A percentile compares a stretch with the other conserved stretches of the same genome.
phyloP scores from a whole-genome alignment of 192 early-diverging fungal genomes.

The Kickxella alabastrina region DNA sequence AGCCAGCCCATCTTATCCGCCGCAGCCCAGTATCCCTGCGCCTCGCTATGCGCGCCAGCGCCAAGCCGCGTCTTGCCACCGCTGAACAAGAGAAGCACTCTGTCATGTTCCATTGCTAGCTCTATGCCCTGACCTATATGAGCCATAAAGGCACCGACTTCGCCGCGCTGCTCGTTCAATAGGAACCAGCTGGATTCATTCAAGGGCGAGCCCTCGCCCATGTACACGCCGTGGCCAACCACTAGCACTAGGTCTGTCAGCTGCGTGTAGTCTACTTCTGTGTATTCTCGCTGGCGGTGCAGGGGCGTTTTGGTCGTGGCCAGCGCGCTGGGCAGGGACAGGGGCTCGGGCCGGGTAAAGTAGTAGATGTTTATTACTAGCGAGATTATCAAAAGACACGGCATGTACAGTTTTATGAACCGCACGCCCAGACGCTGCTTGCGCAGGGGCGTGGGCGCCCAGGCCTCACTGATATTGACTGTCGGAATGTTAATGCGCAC shows the following conservation, averaged over 20 bases:
- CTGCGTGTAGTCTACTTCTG: slow-evolving; percentile 18
- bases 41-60: slow-evolving; percentile 48
- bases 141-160: slow-evolving; percentile 47
- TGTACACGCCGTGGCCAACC: slow-evolving; percentile 47
- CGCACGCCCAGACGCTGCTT: slow-evolving; percentile 36
- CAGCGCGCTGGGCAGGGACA: slow-evolving; percentile 22
- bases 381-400: slow-evolving; percentile 32
- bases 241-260: slow-evolving; percentile 51
- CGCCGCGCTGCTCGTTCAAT: slow-evolving; percentile 36
- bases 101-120: slow-evolving; percentile 35
- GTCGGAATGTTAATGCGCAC: slow-evolving; percentile 54
- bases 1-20: slow-evolving; percentile 50
- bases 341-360: slow-evolving; percentile 44
- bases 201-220: slow-evolving; percentile 37
- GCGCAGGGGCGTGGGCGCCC: slow-evolving; percentile 47
- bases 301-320: slow-evolving; percentile 14
- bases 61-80: slow-evolving; percentile 44
- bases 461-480: slow-evolving; percentile 42
- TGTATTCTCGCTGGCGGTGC: slow-evolving; percentile 12
- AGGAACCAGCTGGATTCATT: slow-evolving; percentile 47
- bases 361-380: slow-evolving; percentile 49
- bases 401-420: slow-evolving; percentile 31
- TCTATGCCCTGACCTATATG: slow-evolving; percentile 46
- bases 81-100: slow-evolving; percentile 48
- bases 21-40: slow-evolving; percentile 50